Base-by-base conservation (phyloP, 1,139 yeast species). In the Candida sanyaensis region DNA sequence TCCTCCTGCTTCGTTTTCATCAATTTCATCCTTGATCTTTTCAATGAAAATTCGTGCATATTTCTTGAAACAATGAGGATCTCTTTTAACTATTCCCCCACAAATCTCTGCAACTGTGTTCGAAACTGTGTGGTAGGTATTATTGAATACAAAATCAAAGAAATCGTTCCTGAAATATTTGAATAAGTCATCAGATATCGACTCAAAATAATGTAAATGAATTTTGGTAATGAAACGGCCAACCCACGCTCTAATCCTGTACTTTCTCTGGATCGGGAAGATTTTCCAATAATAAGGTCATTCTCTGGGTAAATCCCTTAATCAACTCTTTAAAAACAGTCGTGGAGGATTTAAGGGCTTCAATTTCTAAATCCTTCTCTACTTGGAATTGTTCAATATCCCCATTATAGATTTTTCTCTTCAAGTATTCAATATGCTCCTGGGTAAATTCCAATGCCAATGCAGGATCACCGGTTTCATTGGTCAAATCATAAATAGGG, bases 1-100 rank as follows among this genome's bases (percentile, higher is more conserved):
- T 1, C 81, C 71, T 1, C 97, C 98, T 0, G 98, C 97, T 8
- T 85, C 88, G 55, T 92, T 88, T 57, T 86, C 92, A n/a, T 73
- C 74, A 23, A 93, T 75, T 60, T 93, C 97, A 28, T 80, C 83
- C 43, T 74, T 73, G 32, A 92, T 84, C 50, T 77, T 78, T 2
- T 73, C 74, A 44, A 78, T 70, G 27, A 87, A 65, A 26, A 74
- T 60, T 1, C 72, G 68, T 43, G 80, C 75, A 37, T 81, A 66
- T 37, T 65, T 64, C 2, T 75, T 70, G 52, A 85, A 80, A 5
- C 63, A 58, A 33, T 60, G 59, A 1, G 86, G 89, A 43, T 84
- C 80, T 41, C 88, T 78, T 53, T 83, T 82, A 5, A 86, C 81
- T 31, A 90, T 63, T 1, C 85, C 79, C 11, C 90, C 92, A 47